Evolutionary conservation across 2,329 filamentous ascomycete species (phyloP), one percentile per base, ranked within the genome.

Genomic region (Tolypocladium capitatum): DNA sequence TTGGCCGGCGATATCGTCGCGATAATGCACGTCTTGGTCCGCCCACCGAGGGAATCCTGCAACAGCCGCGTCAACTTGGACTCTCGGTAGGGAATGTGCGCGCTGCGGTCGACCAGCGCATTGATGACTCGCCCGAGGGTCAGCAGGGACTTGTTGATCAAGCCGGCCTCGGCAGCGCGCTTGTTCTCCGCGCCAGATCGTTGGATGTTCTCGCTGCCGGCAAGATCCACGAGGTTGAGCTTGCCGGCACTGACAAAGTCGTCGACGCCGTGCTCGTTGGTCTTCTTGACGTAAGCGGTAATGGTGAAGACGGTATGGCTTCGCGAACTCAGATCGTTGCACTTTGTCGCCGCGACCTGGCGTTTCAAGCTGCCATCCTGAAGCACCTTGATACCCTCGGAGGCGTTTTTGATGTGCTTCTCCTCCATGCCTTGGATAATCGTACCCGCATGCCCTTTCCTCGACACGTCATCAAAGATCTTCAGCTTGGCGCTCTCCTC

Each of bases 331-430:
- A 97, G 79, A 58, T 98, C 92, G 63, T 98, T 98, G 76, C 92
- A 98, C 67, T 97, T 97, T n/a, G 92, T 98, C 4, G 94, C 89
- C 6, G 92, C 94, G n/a, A 98, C 92, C 66, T 98, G 92, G 45
- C 92, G 84, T 66, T 90, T 94, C 68, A 92, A 76, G 64, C 89
- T 96, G 52, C 92, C 94, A 53, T 84, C 77, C 57, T 92, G 87
- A 42, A 98, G 77, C 52, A 96, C 75, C 66, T 86, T 85, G 65
- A 98, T 90, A 51, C 92, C 92, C 45, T 89, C 84, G 13, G 78
- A 75, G 0, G 92, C 90, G 53, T 74, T 85, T 60, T 86, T 86
- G 58, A 98, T 94, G 63, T 95, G 86, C 7, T 85, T 84, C 66
- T 98, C 92, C 64, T 97, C 94, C 88, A 98, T 94, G 4, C 92